Evolutionary conservation across 2,329 filamentous ascomycete species (phyloP).

Genomic region (Colletotrichum filicis): DNA sequence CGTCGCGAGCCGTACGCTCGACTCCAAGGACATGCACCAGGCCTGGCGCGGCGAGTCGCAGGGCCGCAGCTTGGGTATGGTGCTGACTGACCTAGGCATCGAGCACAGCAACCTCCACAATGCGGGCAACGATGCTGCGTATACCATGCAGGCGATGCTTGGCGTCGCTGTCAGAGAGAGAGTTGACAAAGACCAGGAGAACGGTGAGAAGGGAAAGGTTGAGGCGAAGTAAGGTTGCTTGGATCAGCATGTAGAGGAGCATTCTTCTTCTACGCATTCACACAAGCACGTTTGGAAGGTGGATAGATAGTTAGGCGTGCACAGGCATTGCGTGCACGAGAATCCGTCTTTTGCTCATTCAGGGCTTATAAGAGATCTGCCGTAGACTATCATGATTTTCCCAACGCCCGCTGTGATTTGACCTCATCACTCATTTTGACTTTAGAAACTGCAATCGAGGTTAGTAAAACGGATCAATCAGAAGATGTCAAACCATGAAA

Average conservation of each 20-base stretch:
- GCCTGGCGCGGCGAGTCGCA: conserved; percentile 66
- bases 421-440: conserved; percentile 7
- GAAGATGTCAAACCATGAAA: not conserved
- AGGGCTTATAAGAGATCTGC: not conserved
- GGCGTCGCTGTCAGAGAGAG: conserved; percentile 39
- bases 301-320: not conserved
- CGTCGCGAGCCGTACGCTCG: conserved; percentile 70
- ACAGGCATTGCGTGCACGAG: not conserved
- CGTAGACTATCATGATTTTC: not conserved
- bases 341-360: not conserved
- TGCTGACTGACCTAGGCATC: conserved; percentile 59
- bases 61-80: conserved; percentile 64
- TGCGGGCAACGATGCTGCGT: conserved; percentile 35
- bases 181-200: not conserved
- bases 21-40: conserved; percentile 79
- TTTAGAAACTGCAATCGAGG: conserved; percentile 16
- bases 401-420: conserved; percentile 6
- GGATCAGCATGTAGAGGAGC: not conserved
- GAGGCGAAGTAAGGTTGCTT: not conserved
- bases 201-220: not conserved
- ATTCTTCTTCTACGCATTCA: not conserved
- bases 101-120: conserved; percentile 34
- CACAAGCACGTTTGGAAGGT: not conserved
- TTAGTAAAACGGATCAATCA: not conserved
- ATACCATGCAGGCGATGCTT: conserved; percentile 37